phyloP scores from a whole-genome alignment of 1,284 basidiomycete species.

The Irpex sp. region DNA sequence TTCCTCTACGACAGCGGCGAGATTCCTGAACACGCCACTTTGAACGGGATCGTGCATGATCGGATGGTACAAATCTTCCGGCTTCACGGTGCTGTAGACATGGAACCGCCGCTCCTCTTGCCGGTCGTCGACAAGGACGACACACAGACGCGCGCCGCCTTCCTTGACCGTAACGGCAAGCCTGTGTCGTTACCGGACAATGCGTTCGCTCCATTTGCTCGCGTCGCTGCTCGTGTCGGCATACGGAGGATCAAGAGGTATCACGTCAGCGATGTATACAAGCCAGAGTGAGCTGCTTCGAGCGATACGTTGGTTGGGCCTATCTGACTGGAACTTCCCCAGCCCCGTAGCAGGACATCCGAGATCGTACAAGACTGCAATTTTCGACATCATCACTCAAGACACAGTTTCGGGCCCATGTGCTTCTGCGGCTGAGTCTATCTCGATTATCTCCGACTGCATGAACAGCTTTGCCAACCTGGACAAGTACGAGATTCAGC shows the following conservation, averaged over 20 bases:
- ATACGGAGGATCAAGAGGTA: constrained; percentile 87
- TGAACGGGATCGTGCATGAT: constrained; percentile 78
- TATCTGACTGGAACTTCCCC: constrained; percentile 7
- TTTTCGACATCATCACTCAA: constrained; percentile 77
- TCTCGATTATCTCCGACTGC: constrained; percentile 62
- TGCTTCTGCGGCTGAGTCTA: constrained; percentile 67
- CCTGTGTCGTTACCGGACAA: constrained; percentile 80
- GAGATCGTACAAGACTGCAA: constrained; percentile 63
- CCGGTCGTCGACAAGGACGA: constrained; percentile 65
- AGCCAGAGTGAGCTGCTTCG: constrained; percentile 47
- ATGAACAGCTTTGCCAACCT: constrained; percentile 70
- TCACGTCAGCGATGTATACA: constrained; percentile 75
- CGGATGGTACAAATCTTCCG: constrained; percentile 76
- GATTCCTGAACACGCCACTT: constrained; percentile 65
- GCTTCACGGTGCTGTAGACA: constrained; percentile 87
- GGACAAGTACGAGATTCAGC: constrained; percentile 63
- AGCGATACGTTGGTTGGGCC: background rate
- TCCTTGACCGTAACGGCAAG: constrained; percentile 83
- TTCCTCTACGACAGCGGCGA: constrained; percentile 82
- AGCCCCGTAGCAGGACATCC: constrained; percentile 71
- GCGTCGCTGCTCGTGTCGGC: constrained; percentile 74
- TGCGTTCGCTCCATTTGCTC: constrained; percentile 79
- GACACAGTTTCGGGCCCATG: constrained; percentile 58
- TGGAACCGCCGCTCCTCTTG: constrained; percentile 80
- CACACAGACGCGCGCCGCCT: constrained; percentile 59